These are phyloP conservation scores for Solanum neorickii DNA, from an alignment of 257 asterid species.

Conservation along the genomic window DNA sequence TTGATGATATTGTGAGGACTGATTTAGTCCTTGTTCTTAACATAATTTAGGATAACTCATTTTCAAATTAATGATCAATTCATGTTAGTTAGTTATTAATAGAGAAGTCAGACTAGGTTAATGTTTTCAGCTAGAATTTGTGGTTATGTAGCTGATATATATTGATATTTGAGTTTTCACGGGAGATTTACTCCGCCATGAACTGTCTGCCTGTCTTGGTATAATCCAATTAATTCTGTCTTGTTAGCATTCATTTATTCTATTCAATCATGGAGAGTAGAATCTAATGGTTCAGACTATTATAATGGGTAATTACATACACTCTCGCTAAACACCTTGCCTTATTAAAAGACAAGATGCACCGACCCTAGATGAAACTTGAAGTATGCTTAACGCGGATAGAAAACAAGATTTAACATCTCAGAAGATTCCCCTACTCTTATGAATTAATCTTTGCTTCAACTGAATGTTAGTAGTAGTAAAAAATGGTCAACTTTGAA, in stretches of 20 bases:
- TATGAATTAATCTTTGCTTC: not conserved
- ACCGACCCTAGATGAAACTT: not conserved
- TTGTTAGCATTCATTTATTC: not conserved
- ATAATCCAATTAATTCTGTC: not conserved
- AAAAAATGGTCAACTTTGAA: not conserved
- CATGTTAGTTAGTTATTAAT: not conserved
- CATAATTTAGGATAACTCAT: not conserved
- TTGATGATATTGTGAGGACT: not conserved
- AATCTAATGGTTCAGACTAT: not conserved
- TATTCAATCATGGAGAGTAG: not conserved
- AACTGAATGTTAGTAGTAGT: not conserved
- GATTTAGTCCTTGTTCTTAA: not conserved
- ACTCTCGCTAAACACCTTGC: not conserved
- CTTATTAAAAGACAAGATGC: not conserved
- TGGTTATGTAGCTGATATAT: not conserved
- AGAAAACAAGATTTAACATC: not conserved
- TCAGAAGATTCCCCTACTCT: not conserved
- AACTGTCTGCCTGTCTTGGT: not conserved
- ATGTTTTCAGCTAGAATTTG: not conserved
- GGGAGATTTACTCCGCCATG: not conserved
- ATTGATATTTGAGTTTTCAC: not conserved
- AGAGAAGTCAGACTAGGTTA: not conserved
- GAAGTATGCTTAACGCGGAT: not conserved
- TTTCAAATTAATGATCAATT: not conserved
- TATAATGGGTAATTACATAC: not conserved